Conservation (phyloP, 352 stramenopile genomes). For the Pythium grandisporangium region DNA sequence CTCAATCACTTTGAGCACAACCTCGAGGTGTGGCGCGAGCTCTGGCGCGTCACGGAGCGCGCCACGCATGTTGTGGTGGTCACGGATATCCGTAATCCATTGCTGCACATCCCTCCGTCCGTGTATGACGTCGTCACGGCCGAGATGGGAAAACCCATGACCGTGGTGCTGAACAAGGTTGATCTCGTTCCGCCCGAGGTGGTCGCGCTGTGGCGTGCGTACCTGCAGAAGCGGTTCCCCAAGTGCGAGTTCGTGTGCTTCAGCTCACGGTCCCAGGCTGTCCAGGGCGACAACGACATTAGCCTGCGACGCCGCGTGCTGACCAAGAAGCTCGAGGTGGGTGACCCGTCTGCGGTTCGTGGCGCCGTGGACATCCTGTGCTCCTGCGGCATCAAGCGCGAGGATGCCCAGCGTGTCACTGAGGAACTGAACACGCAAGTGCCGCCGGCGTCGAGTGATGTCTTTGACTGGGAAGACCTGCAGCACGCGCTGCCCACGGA, state of each 20-base stretch:
- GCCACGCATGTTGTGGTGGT: slow-evolving; percentile 74
- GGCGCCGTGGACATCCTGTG: slow-evolving; percentile 59
- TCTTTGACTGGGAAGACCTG: slow-evolving; percentile 1
- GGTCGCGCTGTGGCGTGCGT: slow-evolving; percentile 58
- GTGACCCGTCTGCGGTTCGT: slow-evolving; percentile 50
- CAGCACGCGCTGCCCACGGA: slow-evolving; percentile 22
- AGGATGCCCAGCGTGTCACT: slow-evolving; percentile 42
- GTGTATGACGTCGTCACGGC: slow-evolving; percentile 75
- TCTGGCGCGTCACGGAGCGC: slow-evolving; percentile 82
- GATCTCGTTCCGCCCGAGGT: slow-evolving; percentile 60
- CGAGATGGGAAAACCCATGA: slow-evolving; percentile 65
- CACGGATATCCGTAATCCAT: slow-evolving; percentile 69
- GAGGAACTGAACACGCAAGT: slow-evolving; percentile 46
- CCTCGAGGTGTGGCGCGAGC: slow-evolving; percentile 75
- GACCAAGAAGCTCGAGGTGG: slow-evolving; percentile 73
- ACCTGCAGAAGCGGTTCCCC: slow-evolving; percentile 52
- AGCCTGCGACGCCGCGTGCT: slow-evolving; percentile 59
- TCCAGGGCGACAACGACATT: slow-evolving; percentile 57
- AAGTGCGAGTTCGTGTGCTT: slow-evolving; percentile 65
- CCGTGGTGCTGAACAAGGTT: slow-evolving; percentile 82
- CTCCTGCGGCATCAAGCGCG: slow-evolving; percentile 47
- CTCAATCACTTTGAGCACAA: slow-evolving; percentile 86
- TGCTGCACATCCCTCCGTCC: slow-evolving; percentile 74
- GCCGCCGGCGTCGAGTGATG: background rate
- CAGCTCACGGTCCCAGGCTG: slow-evolving; percentile 66